A percentile compares a stretch with the other conserved stretches of the same genome.
phyloP scores from a whole-genome alignment of 2,329 filamentous ascomycete species.

The Byssothecium circinans region DNA sequence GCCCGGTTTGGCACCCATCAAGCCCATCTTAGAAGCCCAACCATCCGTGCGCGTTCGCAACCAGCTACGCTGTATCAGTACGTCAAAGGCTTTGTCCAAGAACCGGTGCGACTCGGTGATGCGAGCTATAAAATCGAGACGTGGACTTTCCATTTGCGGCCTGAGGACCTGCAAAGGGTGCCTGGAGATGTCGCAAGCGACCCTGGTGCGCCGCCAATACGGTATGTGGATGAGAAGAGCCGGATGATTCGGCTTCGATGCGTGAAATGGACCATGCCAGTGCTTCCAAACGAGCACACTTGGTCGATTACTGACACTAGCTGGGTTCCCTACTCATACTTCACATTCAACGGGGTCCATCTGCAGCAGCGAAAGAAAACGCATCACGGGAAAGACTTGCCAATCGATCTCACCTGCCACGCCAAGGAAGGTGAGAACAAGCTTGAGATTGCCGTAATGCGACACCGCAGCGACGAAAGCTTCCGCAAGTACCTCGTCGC shows the following conservation, averaged over 20 bases:
- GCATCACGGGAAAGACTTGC: conserved; percentile 74
- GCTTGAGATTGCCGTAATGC: conserved; percentile 53
- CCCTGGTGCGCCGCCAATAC: conserved; percentile 31
- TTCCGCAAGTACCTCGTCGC: conserved; percentile 62
- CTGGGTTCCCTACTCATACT: conserved; percentile 71
- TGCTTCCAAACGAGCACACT: conserved; percentile 46
- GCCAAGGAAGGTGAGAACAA: conserved; percentile 63
- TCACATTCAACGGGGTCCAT: conserved; percentile 63
- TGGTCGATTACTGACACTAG: conserved; percentile 67
- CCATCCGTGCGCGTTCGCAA: conserved; percentile 38
- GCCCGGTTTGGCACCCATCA: conserved; percentile 59
- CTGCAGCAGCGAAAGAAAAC: conserved; percentile 65
- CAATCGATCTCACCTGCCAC: conserved; percentile 69
- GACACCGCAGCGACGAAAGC: conserved; percentile 34
- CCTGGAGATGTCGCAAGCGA: conserved; percentile 32
- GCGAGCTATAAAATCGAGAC: conserved; percentile 44
- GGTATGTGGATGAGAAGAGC: conserved; percentile 54
- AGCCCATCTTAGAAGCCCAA: conserved; percentile 58
- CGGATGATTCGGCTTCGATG: conserved; percentile 71
- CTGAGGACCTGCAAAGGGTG: conserved; percentile 42
- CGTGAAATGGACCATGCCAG: conserved; percentile 48
- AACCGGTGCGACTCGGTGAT: conserved; percentile 47
- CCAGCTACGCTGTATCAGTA: conserved; percentile 56
- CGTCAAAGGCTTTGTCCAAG: conserved; percentile 55
- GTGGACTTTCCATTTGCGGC: conserved; percentile 53